phyloP scores from a whole-genome alignment of 2,329 filamentous ascomycete species.

The Fonsecaea pugnacius region DNA sequence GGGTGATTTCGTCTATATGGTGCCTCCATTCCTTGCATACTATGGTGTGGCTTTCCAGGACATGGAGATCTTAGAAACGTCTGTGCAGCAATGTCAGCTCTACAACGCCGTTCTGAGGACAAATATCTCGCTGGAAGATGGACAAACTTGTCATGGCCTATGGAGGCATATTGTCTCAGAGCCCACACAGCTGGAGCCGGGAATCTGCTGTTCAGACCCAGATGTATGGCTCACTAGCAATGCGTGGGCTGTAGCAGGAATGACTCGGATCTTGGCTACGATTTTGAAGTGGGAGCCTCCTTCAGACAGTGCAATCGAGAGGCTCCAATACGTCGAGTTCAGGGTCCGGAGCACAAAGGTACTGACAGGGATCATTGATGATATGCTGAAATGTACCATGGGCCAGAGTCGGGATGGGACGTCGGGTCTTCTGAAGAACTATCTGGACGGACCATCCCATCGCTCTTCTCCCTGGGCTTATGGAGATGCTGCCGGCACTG shows the following conservation, averaged over 20 bases:
- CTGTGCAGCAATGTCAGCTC: constrained; percentile 47
- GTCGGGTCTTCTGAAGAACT: constrained; percentile 50
- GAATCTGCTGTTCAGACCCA: constrained; percentile 49
- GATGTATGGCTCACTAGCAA: constrained; percentile 44
- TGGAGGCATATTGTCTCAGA: constrained; percentile 55
- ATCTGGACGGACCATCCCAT: constrained; percentile 46
- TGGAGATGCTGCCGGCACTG: constrained; percentile 56
- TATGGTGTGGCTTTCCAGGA: constrained; percentile 49
- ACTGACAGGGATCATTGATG: constrained; percentile 43
- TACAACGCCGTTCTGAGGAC: constrained; percentile 49
- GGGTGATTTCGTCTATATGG: constrained; percentile 58
- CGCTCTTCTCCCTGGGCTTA: constrained; percentile 45
- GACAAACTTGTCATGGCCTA: constrained; percentile 36
- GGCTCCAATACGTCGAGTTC: constrained; percentile 6
- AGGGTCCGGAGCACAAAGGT: constrained; percentile 36
- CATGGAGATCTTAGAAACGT: constrained; percentile 42
- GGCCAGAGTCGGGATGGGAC: constrained; percentile 29
- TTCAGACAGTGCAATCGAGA: constrained; percentile 40
- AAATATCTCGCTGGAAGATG: constrained; percentile 27
- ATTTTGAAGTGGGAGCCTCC: constrained; percentile 27
- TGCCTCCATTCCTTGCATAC: constrained; percentile 56
- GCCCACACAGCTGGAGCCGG: constrained; percentile 44
- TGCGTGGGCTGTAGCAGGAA: constrained; percentile 55
- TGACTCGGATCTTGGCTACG: constrained; percentile 53
- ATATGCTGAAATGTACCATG: constrained; percentile 45